Evolutionary conservation across 148 eudicot genomes (phyloP), one percentile per base, ranked within the genome.

Genomic region (Chenopodium album): DNA sequence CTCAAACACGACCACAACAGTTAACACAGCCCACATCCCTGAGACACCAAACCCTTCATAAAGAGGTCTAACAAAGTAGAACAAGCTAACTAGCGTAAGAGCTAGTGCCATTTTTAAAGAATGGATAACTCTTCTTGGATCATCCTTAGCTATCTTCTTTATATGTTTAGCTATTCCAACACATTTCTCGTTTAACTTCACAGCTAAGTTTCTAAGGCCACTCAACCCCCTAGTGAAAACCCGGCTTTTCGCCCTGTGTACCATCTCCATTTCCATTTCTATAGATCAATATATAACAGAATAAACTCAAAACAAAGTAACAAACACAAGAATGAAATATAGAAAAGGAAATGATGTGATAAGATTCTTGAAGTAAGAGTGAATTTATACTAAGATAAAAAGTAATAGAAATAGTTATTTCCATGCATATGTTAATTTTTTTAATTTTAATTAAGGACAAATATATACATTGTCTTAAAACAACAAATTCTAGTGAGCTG

Each of bases 11-110:
- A 86, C 88, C 10, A 86, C 88, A 9, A 86, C 88, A 2, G 88
- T 86, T 31, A 86, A 56, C 9, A 86, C 85, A 3, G 81, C 88
- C 88, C 85, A 86, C 88, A 86, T 86, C 71, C 78, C 84, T 2
- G 83, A 76, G 23, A 80, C 85, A 73, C 88, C 88, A 47, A 86
- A 83, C 13, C 82, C 81, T 29, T 80, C 84, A 72, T 86, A 83
- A 22, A 86, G 83, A 0, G 88, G 88, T 20, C 76, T 31, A 73
- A 86, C 52, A 63, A 80, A 86, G 78, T 86, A 86, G 10, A 86
- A 77, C 64, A 86, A 59, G 8, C 85, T 83, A 3, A 86, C 88
- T 56, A 86, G 66, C 9, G 88, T 80, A 7, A 86, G 80, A 9
- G 88, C 85, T 26, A 86, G 20, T 44, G 75, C 88, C 72, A 86